Base-by-base conservation (phyloP, 1,284 basidiomycete genomes). In the Marasmius tenuissimus region DNA sequence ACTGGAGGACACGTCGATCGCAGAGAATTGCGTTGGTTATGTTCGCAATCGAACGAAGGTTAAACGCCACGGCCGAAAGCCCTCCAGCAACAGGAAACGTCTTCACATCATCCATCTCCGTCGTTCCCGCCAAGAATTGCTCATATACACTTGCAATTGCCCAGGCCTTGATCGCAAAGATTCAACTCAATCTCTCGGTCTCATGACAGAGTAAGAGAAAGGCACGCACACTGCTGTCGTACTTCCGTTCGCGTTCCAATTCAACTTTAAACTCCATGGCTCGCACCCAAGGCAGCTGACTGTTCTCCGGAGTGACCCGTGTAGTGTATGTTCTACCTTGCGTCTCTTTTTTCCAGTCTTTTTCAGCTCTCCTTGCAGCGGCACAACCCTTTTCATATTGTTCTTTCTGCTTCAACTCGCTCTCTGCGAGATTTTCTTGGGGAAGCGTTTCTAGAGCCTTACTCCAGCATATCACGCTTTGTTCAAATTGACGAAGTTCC, bases 301-400 rank as follows among this genome's bases (percentile, higher is more conserved):
- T 27, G 20, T 33, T 11, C 14, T 20, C 38, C 20, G 35, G 34
- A 38, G 34, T 54, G 45, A 18, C n/a, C 16, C n/a, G 45, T n/a
- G 16, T 8, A 5, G 16, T n/a, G 7, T 18, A n/a, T 8, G 20
- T 8, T n/a, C 45, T 20, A n/a, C 20, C 8, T 47, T n/a, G 16
- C 9, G 11, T 5, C 16, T 47, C 45, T 18, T 18, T 54, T 16
- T 38, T 33, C 9, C 14, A 35, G 34, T 35, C n/a, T 18, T 34
- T n/a, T 5, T 37, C 16, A 12, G 52, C 52, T 5, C 10, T 9
- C 5, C 11, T n/a, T 5, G 52, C 33, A 37, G 27, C 11, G 34
- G 52, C 45, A 70, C 62, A 40, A 67, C 63, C 10, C 35, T 61
- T 67, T 50, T 68, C 64, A 50, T 73, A 76, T 48, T 73, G 70